Evolutionary conservation across 805 yeast genomes (phyloP).

Genomic region (Pichia kluyveri): DNA sequence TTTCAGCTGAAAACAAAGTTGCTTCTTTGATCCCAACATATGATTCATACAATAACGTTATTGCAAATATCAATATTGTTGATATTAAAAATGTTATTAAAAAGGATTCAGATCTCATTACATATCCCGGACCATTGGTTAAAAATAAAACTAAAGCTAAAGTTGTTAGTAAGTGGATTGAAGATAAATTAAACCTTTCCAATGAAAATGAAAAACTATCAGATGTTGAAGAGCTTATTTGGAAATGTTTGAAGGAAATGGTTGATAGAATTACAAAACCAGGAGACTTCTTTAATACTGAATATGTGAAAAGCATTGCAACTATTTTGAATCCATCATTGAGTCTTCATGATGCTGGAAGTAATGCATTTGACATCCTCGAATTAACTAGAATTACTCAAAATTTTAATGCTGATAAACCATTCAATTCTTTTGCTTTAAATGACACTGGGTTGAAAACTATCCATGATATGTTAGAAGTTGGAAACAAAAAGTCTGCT

Average conservation of each 20-base stretch:
- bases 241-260: constrained; percentile 22
- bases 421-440: constrained; percentile 20
- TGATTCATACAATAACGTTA: constrained; percentile 26
- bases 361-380: constrained; percentile 13
- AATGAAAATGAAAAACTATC: neutral
- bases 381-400: constrained; percentile 11
- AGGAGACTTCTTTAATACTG: constrained; percentile 19
- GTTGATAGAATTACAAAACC: constrained; percentile 16
- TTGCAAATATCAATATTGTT: constrained; percentile 29
- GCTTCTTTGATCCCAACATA: constrained; percentile 37
- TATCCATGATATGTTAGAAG: constrained; percentile 34
- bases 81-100: constrained; percentile 25
- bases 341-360: constrained; percentile 4
- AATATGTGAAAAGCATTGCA: constrained; percentile 28
- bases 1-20: constrained; percentile 42
- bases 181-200: constrained; percentile 22
- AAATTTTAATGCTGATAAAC: constrained; percentile 7
- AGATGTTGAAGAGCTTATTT: constrained; percentile 17
- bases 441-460: constrained; percentile 19
- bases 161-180: constrained; percentile 65
- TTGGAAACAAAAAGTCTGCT: constrained; percentile 63
- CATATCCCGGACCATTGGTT: constrained; percentile 63
- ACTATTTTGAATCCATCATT: constrained; percentile 35
- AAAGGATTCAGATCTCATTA: constrained; percentile 40
- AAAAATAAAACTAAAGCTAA: constrained; percentile 50